Conservation (phyloP, 2,329 filamentous ascomycete genomes). For the Penicillium sp. region DNA sequence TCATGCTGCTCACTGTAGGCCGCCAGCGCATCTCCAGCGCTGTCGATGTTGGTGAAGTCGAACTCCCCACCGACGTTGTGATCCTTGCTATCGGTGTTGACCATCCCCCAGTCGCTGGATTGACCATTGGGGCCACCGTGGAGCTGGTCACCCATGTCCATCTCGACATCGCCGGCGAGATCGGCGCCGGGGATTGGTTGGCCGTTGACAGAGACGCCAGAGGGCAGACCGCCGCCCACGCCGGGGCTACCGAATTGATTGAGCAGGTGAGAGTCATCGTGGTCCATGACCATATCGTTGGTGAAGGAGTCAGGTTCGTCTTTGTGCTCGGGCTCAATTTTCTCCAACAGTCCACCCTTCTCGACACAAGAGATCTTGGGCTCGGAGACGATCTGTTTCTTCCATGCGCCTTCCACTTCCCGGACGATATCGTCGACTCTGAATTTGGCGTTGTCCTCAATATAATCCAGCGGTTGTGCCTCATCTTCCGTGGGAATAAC, state of each 20-base stretch:
- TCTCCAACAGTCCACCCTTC: conserved; percentile 72
- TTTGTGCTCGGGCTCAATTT: conserved; percentile 37
- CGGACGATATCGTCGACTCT: conserved; percentile 70
- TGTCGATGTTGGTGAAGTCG: conserved; percentile 58
- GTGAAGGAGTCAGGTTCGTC: conserved; percentile 36
- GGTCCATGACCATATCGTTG: conserved; percentile 38
- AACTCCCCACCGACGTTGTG: conserved; percentile 40
- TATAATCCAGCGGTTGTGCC: conserved; percentile 36
- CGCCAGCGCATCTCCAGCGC: conserved; percentile 70
- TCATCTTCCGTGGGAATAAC: conserved; percentile 37
- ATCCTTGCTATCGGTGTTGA: conserved; percentile 61
- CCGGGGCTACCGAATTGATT: conserved; percentile 36
- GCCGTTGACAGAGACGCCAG: conserved; percentile 53
- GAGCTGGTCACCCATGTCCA: conserved; percentile 56
- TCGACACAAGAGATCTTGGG: conserved; percentile 70
- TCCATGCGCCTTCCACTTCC: conserved; percentile 71
- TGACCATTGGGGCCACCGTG: conserved; percentile 46
- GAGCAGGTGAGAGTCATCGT: conserved; percentile 32
- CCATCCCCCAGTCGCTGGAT: conserved; percentile 73
- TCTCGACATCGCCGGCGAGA: conserved; percentile 36
- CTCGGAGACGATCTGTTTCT: conserved; percentile 65
- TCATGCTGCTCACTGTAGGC: conserved; percentile 64
- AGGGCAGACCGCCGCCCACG: conserved; percentile 7
- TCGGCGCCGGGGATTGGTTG: conserved; percentile 46
- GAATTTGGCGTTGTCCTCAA: conserved; percentile 45